These are phyloP conservation scores for Aspergillus asperescens DNA, from an alignment of 495 filamentous ascomycete genomes.

Conservation along the genomic window DNA sequence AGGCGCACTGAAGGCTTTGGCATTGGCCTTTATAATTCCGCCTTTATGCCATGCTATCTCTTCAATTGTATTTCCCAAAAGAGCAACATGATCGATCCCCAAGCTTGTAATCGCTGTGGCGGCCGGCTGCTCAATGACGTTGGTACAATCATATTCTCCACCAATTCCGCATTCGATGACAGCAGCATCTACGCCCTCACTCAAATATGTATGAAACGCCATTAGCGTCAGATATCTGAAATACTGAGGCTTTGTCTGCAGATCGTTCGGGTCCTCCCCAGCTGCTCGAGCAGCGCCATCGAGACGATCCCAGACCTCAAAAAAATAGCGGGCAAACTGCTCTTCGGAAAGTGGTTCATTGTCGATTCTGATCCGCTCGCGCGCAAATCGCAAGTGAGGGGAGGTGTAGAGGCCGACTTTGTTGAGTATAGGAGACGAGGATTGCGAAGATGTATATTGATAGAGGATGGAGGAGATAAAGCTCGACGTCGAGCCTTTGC, in stretches of 20 bases:
- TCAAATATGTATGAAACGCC: slow-evolving; percentile 80
- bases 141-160: slow-evolving; percentile 90
- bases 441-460: slow-evolving; percentile 48
- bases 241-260: slow-evolving; percentile 69
- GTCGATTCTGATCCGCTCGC: slow-evolving; percentile 84
- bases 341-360: slow-evolving; percentile 68
- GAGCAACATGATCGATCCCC: slow-evolving; percentile 80
- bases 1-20: slow-evolving; percentile 66
- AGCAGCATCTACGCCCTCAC: slow-evolving; percentile 72
- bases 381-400: slow-evolving; percentile 79
- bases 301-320: slow-evolving; percentile 79
- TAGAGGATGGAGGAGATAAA: slow-evolving; percentile 54
- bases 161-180: slow-evolving; percentile 93
- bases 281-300: slow-evolving; percentile 46
- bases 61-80: slow-evolving; percentile 78
- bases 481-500: slow-evolving; percentile 63
- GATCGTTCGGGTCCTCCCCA: slow-evolving; percentile 43
- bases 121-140: slow-evolving; percentile 71
- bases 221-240: slow-evolving; percentile 87
- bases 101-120: slow-evolving; percentile 75
- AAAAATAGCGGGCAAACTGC: slow-evolving; percentile 79
- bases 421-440: slow-evolving; percentile 31
- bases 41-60: slow-evolving; percentile 97
- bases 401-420: slow-evolving; percentile 84
- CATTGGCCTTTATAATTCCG: slow-evolving; percentile 76